Evolutionary conservation across 805 yeast genomes (phyloP), one percentile per base, ranked within the genome.

Genomic region (Clavispora vitiphila): DNA sequence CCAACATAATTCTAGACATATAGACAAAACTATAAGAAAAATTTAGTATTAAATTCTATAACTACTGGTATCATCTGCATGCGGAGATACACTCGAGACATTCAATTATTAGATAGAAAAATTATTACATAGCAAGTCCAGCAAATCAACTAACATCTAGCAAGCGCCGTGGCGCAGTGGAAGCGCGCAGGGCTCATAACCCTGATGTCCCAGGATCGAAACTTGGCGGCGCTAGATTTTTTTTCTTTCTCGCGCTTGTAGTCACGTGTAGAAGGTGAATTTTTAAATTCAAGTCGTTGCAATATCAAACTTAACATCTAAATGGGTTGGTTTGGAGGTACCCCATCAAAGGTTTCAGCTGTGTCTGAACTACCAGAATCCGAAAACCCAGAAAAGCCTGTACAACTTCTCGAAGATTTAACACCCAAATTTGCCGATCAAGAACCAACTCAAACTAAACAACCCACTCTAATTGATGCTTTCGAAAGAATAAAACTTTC

Each of bases 161-260:
- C 40, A 41, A 84, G 93, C 93, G 89, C 84, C 84, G 89, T 85
- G 91, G 91, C 91, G 93, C 91, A 85, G 93, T 82, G 93, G 95
- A 84, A 85, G 91, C 93, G 93, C 91, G 91, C 91, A 83, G 93
- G 93, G 95, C 95, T 85, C 95, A 85, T 85, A 85, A 85, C 95
- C 91, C 93, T 84, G 91, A 85, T 82, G 91, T 83, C 95, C 89
- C 78, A 72, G 89, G 95, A 85, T 85, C 93, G 93, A 85, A 83
- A 85, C 93, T 86, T 71, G 77, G 87, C 87, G 83, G 84, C 87
- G 93, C 93, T 84, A 83, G 29, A 54, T 55, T 62, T 65, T 69
- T 72, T 49, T 42, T 42, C 40, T 14, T 35, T 18, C 3, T 8
- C 25, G 39, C 49, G 42, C 27, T 43, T 38, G 43, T 2, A 12